Evolutionary conservation across 805 yeast genomes (phyloP), one percentile per base, ranked within the genome.

Genomic region (Kregervanrija pseudodelftensis): DNA sequence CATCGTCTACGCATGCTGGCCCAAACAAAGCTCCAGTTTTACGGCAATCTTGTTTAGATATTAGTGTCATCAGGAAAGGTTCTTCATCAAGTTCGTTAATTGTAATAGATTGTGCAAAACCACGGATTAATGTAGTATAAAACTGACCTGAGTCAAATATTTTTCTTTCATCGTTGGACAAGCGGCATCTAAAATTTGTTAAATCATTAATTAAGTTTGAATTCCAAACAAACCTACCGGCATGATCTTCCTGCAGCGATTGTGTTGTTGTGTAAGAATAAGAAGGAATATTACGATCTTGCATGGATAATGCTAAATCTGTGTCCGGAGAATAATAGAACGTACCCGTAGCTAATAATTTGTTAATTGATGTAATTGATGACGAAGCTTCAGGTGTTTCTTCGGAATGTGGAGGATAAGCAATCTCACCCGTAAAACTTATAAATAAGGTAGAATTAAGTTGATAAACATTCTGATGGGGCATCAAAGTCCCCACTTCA

Each of bases 391-490:
- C 28, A 7, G 28, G 28, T 22, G 28, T 22, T 11, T 41, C 50
- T 35, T 44, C 50, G 9, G 39, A 37, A 28, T 14, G 30, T 11
- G 30, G 28, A 16, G 38, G 40, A 35, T 42, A 40, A 33, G 43
- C 35, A 8, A 47, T 70, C 39, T 75, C 79, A 39, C 73, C 74
- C 47, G 76, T 77, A 37, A 85, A 65, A 53, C 90, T 82, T 47
- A 75, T 74, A 57, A 83, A 82, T 44, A 78, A 80, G 1, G 82
- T 84, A 17, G 74, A 79, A n/a, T 72, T 65, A 5, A 85, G 73
- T 40, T 65, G 70, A 50, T 67, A 70, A 7, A 85, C 69, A 33
- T 65, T 67, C 45, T 82, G 85, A 5, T 70, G 63, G 0, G 78
- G 66, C 40, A 76, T 65, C 0, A 85, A 17, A 1, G 47, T 81